Base-by-base conservation (phyloP, 192 early-diverging fungal species). In the Backusella tarrabulga region DNA sequence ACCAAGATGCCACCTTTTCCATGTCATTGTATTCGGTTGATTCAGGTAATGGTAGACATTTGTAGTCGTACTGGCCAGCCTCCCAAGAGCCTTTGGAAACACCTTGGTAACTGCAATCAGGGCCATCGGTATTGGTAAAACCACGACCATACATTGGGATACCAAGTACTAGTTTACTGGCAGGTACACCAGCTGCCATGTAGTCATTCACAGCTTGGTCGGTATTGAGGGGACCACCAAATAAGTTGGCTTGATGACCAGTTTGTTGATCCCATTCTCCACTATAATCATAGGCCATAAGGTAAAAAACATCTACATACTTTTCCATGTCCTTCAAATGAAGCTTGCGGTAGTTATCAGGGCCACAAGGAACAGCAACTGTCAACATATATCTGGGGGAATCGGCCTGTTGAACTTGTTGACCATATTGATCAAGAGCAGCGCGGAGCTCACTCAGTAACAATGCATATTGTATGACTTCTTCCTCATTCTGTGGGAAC, bases 81-180 rank as follows among this genome's bases (percentile, higher is more conserved):
- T 98, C 97, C 95, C 95, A 96, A 5, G 90, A 90, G 34, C 94
- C 94, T 52, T 90, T 79, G 4, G 91, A 90, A 32, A 92, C 83
- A 12, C 97, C 96, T 26, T 79, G 73, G 63, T 92, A 95, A 15
- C 81, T 60, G 34, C 87, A 81, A 6, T 88, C 89, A 26, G 90
- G 80, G 5, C 93, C 93, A 72, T 87, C 81, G 5, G 96, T 96
- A 73, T 95, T 94, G 71, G 88, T 85, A 83, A 99, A 99, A 2
- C 90, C 95, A n/a, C 98, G 89, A 6, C 95, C 96, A 84, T 98
- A 99, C 77, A 96, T 91, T 21, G 95, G 95, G 38, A 94, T 90
- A 14, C 98, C 98, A 67, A 98, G 87, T 0, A 97, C 92, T 23
- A 99, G 74, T 79, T 98, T 98, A 52, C 88, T 77, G 0, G 93